Conservation (phyloP, 768 basidiomycete species). For the Termitomyces sp. region DNA sequence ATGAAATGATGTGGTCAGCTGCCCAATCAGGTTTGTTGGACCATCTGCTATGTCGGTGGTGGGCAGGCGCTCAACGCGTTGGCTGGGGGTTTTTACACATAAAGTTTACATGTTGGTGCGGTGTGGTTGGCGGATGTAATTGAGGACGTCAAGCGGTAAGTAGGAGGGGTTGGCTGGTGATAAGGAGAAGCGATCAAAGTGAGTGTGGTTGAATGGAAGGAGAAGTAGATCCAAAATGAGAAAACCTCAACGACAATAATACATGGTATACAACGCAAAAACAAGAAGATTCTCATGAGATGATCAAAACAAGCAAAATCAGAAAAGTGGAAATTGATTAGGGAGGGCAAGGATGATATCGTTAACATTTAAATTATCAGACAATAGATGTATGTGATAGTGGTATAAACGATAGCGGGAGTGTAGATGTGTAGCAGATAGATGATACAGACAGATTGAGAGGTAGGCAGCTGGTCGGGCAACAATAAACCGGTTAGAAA, state of each 20-base stretch:
- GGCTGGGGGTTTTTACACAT: not conserved
- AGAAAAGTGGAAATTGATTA: too few relatives aligned
- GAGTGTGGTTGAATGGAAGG: not conserved
- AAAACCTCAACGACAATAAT: constrained; percentile 1
- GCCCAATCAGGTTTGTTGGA: not conserved
- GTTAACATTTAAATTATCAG: not conserved
- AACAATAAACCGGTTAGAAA: constrained; percentile 5
- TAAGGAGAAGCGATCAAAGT: not conserved
- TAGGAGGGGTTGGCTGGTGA: not conserved
- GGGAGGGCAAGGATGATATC: too few relatives aligned
- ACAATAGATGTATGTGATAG: not conserved
- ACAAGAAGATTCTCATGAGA: not conserved
- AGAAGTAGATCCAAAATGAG: not conserved
- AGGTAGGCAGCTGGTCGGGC: constrained; percentile 1
- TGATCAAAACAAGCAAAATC: constrained; percentile 10
- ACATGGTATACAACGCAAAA: constrained; percentile 6
- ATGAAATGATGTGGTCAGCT: not conserved
- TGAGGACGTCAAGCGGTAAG: not conserved
- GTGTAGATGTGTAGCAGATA: constrained; percentile 4
- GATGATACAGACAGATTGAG: constrained; percentile 10
- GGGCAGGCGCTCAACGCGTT: not conserved
- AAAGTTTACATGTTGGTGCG: not conserved
- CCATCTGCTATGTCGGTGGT: too few relatives aligned
- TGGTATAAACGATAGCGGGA: constrained; percentile 10
- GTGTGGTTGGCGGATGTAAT: not conserved